Base-by-base conservation (phyloP, 331 rosid species). In the Spiraea crenata region DNA sequence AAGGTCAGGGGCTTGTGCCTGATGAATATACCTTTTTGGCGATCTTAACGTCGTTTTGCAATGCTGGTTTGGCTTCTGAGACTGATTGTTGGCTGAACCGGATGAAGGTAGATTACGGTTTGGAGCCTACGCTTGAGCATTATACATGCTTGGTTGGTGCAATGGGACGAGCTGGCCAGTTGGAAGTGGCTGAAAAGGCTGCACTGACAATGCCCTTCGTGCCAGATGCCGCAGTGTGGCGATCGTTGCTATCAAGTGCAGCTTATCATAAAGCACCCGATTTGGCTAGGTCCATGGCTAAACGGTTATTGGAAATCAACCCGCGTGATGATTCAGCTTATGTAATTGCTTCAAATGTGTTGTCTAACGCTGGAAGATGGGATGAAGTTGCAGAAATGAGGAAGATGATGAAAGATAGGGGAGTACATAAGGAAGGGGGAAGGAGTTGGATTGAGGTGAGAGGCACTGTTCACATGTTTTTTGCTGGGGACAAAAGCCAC, bases 161-260 rank as follows among this genome's bases (percentile, higher is more conserved):
- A 71, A 65, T 85, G 77, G 92, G 93, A 5, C 89, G 97, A 55
- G 83, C 75, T 48, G 97, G 98, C 41, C 76, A 77, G 31, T 80
- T 90, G 61, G 84, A 86, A 45, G 76, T 73, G 39, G 97, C 98
- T 0, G 96, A 93, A 82, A 84, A 65, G 74, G 56, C 81, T 68
- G 97, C 84, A 4, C 73, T 74, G 84, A 77, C 86, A 2, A 90
- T 90, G 90, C 96, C 97, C 5, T 80, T 83, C 50, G 67, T 74
- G 67, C 95, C 96, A 0, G 99, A 93, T 69, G 92, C 96, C 0
- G 96, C 97, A 6, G 86, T 93, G 75, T 93, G 97, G 99, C 88
- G 99, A 57, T 91, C 92, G 45, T 55, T 93, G 81, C 84, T 93
- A 4, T 80, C 96, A 0, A 81, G 85, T 73, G 80, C 87, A 72